phyloP scores from a whole-genome alignment of 371 early-diverging fungal genomes.

The Dichotomocladium elegans region DNA sequence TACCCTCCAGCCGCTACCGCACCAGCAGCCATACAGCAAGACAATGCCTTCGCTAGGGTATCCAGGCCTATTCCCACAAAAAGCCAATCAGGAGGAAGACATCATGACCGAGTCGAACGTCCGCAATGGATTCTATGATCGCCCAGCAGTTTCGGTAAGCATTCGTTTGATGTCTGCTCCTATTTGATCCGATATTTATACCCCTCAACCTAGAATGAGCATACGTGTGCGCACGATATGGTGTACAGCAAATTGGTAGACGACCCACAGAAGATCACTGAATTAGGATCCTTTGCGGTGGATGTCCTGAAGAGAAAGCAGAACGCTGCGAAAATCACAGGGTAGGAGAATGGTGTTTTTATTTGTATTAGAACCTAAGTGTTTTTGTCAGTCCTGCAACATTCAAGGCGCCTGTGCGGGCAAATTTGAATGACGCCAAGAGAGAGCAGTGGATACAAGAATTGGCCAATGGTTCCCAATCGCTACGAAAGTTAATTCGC shows the following conservation, averaged over 20 bases:
- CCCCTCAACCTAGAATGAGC: conserved; percentile 47
- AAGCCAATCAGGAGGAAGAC: conserved; percentile 57
- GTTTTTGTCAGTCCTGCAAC: conserved; percentile 36
- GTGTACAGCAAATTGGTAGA: conserved; percentile 46
- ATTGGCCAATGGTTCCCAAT: conserved; percentile 46
- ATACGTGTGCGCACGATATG: conserved; percentile 50
- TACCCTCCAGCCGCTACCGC: conserved; percentile 45
- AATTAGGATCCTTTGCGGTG: conserved; percentile 56
- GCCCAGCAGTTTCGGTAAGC: conserved; percentile 44
- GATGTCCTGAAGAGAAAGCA: conserved; percentile 54
- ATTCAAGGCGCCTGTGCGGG: conserved; percentile 55
- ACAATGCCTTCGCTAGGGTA: conserved; percentile 51
- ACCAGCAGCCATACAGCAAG: conserved; percentile 39
- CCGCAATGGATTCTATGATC: conserved; percentile 67
- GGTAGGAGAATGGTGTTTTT: conserved; percentile 24
- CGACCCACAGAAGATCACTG: conserved; percentile 46
- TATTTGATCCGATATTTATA: too few species aligned
- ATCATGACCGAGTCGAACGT: conserved; percentile 63
- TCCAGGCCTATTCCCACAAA: conserved; percentile 71
- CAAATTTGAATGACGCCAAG: conserved; percentile 51
- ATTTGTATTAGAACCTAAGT: not conserved
- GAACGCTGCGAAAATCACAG: conserved; percentile 46
- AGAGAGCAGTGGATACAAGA: conserved; percentile 63
- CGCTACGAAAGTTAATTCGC: conserved; percentile 53
- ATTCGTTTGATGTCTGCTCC: too few species aligned